These are phyloP conservation scores for Daedaleopsis sinensis DNA, from an alignment of 768 basidiomycete genomes.

Conservation along the genomic window DNA sequence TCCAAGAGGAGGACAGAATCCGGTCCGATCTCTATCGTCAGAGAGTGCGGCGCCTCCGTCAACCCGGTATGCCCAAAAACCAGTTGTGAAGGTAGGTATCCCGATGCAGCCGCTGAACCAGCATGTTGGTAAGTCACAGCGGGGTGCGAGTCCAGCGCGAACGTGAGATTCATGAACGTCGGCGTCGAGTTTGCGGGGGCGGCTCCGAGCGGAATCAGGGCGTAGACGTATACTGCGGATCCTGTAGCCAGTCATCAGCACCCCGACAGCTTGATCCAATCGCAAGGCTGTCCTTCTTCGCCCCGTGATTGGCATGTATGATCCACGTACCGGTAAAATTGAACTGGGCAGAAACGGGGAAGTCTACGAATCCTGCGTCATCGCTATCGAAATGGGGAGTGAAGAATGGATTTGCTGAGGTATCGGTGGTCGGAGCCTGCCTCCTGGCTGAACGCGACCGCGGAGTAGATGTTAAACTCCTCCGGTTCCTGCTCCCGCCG, in stretches of 20 bases:
- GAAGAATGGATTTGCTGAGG: constrained; percentile 25
- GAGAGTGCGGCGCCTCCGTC: constrained; percentile 41
- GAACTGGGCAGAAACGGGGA: constrained; percentile 26
- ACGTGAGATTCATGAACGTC: constrained; percentile 47
- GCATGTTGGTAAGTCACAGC: constrained; percentile 34
- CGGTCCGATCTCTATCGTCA: constrained; percentile 46
- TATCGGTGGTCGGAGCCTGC: constrained; percentile 9
- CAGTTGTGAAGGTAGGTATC: constrained; percentile 37
- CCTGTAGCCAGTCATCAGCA: constrained; percentile 35
- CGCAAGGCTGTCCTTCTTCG: neutral
- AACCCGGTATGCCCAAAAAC: constrained; percentile 42
- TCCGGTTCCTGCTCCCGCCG: constrained; percentile 2
- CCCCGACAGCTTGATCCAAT: neutral
- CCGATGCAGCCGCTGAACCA: constrained; percentile 30
- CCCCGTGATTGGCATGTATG: constrained; percentile 4
- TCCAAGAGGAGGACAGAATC: constrained; percentile 54
- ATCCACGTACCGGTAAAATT: constrained; percentile 32
- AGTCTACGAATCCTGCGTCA: constrained; percentile 27
- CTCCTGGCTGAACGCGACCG: neutral
- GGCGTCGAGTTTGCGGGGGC: constrained; percentile 32
- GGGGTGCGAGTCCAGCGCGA: constrained; percentile 43
- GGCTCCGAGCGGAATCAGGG: constrained; percentile 38
- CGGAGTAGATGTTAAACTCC: neutral
- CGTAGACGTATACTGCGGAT: constrained; percentile 50
- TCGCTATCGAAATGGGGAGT: constrained; percentile 27